Evolutionary conservation across 768 basidiomycete genomes (phyloP), one percentile per base, ranked within the genome.

Genomic region (Kwoniella sp.): DNA sequence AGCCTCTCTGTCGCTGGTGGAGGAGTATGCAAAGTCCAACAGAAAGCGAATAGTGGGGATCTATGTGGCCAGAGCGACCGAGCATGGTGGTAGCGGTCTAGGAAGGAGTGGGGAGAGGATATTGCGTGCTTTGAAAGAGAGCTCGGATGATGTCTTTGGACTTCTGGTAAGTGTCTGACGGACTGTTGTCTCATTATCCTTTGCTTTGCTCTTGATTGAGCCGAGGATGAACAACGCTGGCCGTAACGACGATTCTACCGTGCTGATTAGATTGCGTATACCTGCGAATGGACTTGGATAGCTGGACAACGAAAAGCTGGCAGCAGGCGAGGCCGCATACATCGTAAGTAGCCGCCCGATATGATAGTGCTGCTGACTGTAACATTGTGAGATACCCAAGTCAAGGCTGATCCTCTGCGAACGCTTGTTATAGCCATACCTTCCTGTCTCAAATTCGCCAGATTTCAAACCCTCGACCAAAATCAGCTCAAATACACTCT

Each of bases 21-120:
- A 61, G 4, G 69, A 50, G 15, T 68, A 70, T 62, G 64, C 65
- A 12, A 40, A 51, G 26, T 30, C 50, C 26, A 57, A 56, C 37
- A 59, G 60, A 6, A 46, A 65, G 68, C 54, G 33, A 46, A 54
- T 74, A 19, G 70, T 70, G 12, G 73, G 73, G 3, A 47, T 70
- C 17, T 74, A 74, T 54, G 50, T 65, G 10, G 67, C 60, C 8
- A 55, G 21, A 46, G 69, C 33, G 25, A 10, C 17, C 27, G 60
- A 26, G 17, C 22, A 2, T 27, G 7, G 2, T 48, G 29, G 36
- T 21, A 52, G 9, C 25, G 57, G 47, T 17, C 47, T 67, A 19
- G 58, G 55, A 3, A 55, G 50, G 44, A 24, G 25, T 10, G 60
- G 58, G 22, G 65, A 67, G 36, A 61, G 55, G 49, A 29, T 67